Percentiles rank a stretch among this genome's conserved stretches.
These are phyloP conservation scores for Tetrapisispora phaffii DNA, from an alignment of 805 yeast genomes.

Conservation along the genomic window DNA sequence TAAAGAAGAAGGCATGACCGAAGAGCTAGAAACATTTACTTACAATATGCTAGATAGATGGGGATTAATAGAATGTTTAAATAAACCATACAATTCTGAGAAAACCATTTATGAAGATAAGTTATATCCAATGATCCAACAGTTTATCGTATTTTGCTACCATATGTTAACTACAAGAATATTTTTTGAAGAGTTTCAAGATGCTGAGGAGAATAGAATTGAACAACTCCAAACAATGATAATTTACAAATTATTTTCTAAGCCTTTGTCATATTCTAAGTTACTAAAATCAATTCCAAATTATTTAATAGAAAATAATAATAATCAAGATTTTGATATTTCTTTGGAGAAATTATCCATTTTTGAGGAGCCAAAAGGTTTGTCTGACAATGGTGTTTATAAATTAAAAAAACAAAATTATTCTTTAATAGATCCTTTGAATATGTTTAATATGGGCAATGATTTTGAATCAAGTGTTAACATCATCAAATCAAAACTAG, in stretches of 20 bases:
- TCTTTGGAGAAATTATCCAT: conserved; percentile 48
- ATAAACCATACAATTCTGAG: conserved; percentile 24
- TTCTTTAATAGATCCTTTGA: conserved; percentile 49
- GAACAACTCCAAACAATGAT: conserved; percentile 33
- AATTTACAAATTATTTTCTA: conserved; percentile 41
- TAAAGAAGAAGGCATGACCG: neutral
- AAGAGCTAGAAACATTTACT: conserved; percentile 25
- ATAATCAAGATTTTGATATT: conserved; percentile 35
- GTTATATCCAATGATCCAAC: conserved; percentile 61
- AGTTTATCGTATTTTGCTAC: conserved; percentile 62
- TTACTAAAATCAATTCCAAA: conserved; percentile 32
- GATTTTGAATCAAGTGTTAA: conserved; percentile 45
- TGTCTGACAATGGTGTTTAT: conserved; percentile 60
- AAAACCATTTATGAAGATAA: conserved; percentile 41
- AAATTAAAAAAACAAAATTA: conserved; percentile 40
- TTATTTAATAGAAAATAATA: conserved; percentile 27
- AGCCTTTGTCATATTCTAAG: conserved; percentile 46
- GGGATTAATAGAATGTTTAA: conserved; percentile 45
- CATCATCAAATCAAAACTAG: conserved; percentile 36
- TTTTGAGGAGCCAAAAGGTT: conserved; percentile 56
- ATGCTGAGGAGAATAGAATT: conserved; percentile 24
- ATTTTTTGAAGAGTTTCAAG: conserved; percentile 39
- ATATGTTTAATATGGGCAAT: conserved; percentile 36
- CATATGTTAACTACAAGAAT: conserved; percentile 61
- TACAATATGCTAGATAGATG: conserved; percentile 46